Evolutionary conservation across 345 rosid genomes (phyloP), one percentile per base, ranked within the genome.

Genomic region (Citrus sp.): DNA sequence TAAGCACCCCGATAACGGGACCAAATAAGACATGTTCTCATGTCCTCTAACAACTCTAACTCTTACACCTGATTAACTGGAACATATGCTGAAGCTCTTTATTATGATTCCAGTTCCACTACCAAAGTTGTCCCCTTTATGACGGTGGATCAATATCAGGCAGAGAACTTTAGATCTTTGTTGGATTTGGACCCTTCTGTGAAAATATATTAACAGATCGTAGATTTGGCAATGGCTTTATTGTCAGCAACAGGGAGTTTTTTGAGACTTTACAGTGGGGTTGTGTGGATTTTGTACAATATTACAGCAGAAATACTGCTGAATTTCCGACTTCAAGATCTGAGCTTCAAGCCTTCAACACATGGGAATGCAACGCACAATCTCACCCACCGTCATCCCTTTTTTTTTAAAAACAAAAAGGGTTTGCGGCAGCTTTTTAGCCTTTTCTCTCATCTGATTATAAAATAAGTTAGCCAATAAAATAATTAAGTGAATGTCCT

Each of bases 121-220:
- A 13, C 24, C 77, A 16, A 79, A 56, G 28, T 63, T 62, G 70
- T 54, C 80, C 66, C 51, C 34, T 22, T 74, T 70, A 75, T 68
- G 82, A 73, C 82, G 77, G 78, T 82, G 80, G 82, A 70, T 74
- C 80, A 71, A 78, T 38, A 51, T 51, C 10, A 69, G 60, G 58
- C 54, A 59, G 72, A 51, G 19, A 30, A 32, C 63, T 27, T 12
- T 30, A 4, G 61, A 28, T 42, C 19, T 42, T 27, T 24, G 40
- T 42, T 22, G 70, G 71, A 75, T 46, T 46, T 10, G 49, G 49
- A 51, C 59, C 37, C 46, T 78, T 42, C 4, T 49, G 24, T 21
- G 37, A 76, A 74, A 76, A 35, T 78, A 74, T 32, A 74, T 4
- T 18, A 24, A 16, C 68, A 34, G 38, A 32, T 5, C 65, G 28